Evolutionary conservation across 2,329 filamentous ascomycete species (phyloP).

Genomic region (Neofusicoccum laricinum): DNA sequence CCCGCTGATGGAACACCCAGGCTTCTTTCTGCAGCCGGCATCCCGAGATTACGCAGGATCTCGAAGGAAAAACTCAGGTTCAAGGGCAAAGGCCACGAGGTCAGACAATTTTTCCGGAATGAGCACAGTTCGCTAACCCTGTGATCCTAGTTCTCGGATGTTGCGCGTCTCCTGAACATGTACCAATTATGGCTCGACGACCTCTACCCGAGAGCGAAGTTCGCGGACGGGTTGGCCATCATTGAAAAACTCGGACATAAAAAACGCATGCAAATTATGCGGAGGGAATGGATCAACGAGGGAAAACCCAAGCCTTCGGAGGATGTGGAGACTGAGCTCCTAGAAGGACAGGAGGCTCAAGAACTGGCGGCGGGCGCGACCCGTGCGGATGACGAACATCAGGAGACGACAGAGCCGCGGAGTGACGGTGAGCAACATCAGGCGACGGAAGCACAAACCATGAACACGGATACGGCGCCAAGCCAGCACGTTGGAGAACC

Average conservation of each 20-base stretch:
- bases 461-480: constrained; percentile 6
- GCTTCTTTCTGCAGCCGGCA: constrained; percentile 77
- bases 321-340: not conserved
- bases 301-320: constrained; percentile 49
- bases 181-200: constrained; percentile 98
- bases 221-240: constrained; percentile 82
- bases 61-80: constrained; percentile 70
- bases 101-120: constrained; percentile 33
- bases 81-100: constrained; percentile 93
- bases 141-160: constrained; percentile 70
- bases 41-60: constrained; percentile 74
- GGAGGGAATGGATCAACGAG: constrained; percentile 82
- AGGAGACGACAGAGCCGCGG: not conserved
- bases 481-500: constrained; percentile 29
- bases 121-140: constrained; percentile 10
- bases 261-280: constrained; percentile 69
- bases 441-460: constrained; percentile 7
- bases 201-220: constrained; percentile 90
- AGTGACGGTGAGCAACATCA: constrained; percentile 20
- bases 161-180: constrained; percentile 75
- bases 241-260: constrained; percentile 92
- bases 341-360: constrained; percentile 15
- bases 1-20: constrained; percentile 42
- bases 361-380: constrained; percentile 18
- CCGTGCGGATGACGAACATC: constrained; percentile 2